Percentiles rank a stretch among this genome's conserved stretches.
Conservation (phyloP, 257 asterid genomes). For the Przewalskia tangutica region DNA sequence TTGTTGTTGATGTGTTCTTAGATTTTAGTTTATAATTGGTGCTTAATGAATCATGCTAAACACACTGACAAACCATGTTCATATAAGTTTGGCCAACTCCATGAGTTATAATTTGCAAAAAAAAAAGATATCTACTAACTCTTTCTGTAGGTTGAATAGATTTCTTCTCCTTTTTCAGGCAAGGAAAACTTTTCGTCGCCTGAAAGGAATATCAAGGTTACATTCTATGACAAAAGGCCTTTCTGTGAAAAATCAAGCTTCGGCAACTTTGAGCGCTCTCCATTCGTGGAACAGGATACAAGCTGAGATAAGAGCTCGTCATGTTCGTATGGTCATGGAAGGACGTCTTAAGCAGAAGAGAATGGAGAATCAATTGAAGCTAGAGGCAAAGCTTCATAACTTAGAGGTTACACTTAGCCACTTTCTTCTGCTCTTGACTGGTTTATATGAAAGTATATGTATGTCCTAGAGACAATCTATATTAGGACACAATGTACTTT, state of each 20-base stretch:
- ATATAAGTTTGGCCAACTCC: background rate
- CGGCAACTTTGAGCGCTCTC: conserved; percentile 44
- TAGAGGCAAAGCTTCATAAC: conserved; percentile 80
- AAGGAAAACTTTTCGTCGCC: conserved; percentile 38
- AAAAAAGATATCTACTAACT: background rate
- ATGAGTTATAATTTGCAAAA: background rate
- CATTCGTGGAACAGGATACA: conserved; percentile 81
- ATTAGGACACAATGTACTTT: no score
- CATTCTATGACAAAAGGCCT: conserved; percentile 40
- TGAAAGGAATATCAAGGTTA: conserved; percentile 47
- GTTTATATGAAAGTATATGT: no score
- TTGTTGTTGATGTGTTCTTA: no score
- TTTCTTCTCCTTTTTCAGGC: conserved; percentile 41
- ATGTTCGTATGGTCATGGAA: conserved; percentile 64
- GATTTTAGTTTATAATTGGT: no score
- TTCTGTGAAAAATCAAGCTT: conserved; percentile 66
- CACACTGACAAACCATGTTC: background rate
- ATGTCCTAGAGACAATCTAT: no score
- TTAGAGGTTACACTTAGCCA: conserved; percentile 41
- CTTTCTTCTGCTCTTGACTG: background rate
- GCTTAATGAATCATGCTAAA: background rate
- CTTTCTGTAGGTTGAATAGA: background rate
- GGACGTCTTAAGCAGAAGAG: conserved; percentile 73
- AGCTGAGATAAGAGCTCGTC: conserved; percentile 56
- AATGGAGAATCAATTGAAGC: conserved; percentile 69